Base-by-base conservation (phyloP, 2,329 filamentous ascomycete species). In the Sporothrix schenckii region DNA sequence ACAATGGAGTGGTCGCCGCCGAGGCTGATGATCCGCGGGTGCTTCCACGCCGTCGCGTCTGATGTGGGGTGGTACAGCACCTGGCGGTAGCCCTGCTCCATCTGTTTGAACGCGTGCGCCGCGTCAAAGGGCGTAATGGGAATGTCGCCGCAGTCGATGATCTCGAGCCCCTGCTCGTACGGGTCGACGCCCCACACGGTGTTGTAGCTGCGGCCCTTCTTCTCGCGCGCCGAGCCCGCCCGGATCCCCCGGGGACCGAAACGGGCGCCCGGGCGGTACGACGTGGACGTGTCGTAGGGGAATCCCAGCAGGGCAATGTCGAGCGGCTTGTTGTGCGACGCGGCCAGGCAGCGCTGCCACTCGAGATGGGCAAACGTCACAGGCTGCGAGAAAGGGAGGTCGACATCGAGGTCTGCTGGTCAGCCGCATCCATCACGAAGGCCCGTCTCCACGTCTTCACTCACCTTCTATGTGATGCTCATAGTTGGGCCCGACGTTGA, bases 1-100 rank as follows among this genome's bases (percentile, higher is more conserved):
- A 76, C 75, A 49, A 77, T 78, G 7, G 75, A 76, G 41, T 78
- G 77, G 65, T 78, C 77, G 16, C 77, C 76, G 19, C 77, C 77
- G 13, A 75, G 71, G 65, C 68, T 72, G 30, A 74, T 69, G 47
- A 75, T 72, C 1, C 73, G 68, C 2, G 73, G 73, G 41, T 74
- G 72, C 11, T 71, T 47, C 71, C 71, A 65, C 47, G 4, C 14
- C 39, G 66, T 71, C 3, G 39, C n/a, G 14, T 69, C 71, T 6
- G 71, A 72, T 10, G 71, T 72, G 21, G 27, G 41, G 27, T 69
- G 67, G 54, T 61, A 69, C 19, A 72, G 30, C 10, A 72, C 67
- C 14, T 72, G 71, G 27, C 71, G 66, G 56, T 73, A 73, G 0
- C 67, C 70, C 63, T 74, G 70, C 54, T 74, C 73, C 74, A 75